Base-by-base conservation (phyloP, 2,329 filamentous ascomycete species). In the Apiospora saccharicola region DNA sequence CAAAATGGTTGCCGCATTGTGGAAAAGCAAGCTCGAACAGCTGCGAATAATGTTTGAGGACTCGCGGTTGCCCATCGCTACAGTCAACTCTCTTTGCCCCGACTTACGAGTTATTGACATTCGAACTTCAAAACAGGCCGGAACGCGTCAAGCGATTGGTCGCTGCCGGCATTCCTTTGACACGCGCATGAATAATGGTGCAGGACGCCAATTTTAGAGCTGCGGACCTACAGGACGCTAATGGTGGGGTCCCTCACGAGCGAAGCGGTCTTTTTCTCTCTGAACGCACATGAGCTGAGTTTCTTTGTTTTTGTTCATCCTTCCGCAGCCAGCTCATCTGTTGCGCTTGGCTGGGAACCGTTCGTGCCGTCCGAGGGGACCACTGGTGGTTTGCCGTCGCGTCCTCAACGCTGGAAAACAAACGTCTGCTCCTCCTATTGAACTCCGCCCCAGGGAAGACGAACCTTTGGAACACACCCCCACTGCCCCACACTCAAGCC, bases 131-230 rank as follows among this genome's bases (percentile, higher is more conserved):
- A 41, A 64, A 64, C 34, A 64, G 57, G 57, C 30, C 34, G 41
- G 13, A 67, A 47, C 41, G 41, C 68, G 51, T 67, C 30, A 49
- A 30, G 57, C 43, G 70, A 71, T 72, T 72, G 68, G 71, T 69
- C 61, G 43, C 70, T 69, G 70, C 19, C 22, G 34, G 57, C 57
- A 41, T 64, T 41, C 34, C 19, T 41, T 30, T 57, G 72, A 72
- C 72, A 73, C 74, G 75, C 73, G 76, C 76, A 77, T 77, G 70
- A 76, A 77, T 72, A 24, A 61, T 64, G 47, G 57, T 67, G 34
- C 53, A 72, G 46, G 46, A 75, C 71, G 16, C 74, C 74, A 77
- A 77, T 77, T 75, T 77, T 76, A 76, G 72, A 74, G 73, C 74
- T 76, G 73, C 70, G 72, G 72, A 68, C 68, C 34, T 70, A 46